Evolutionary conservation across 2,329 filamentous ascomycete species (phyloP).

Genomic region (Meredithiella fracta): DNA sequence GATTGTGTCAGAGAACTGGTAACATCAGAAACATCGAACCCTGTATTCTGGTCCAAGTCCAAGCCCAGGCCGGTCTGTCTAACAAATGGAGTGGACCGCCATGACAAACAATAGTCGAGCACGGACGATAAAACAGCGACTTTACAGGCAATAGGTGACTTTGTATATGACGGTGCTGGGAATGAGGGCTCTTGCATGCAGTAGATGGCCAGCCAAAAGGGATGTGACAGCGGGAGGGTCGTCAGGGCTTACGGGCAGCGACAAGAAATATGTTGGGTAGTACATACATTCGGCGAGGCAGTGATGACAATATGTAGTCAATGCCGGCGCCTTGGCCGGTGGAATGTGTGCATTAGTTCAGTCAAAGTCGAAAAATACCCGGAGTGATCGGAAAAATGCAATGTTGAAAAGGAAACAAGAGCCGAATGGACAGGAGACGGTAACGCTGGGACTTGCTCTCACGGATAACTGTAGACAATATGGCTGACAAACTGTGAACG

Average conservation of each 20-base stretch:
- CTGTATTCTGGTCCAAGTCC: constrained; percentile 2
- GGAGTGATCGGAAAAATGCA: not conserved
- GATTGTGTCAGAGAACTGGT: constrained; percentile 7
- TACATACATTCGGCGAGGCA: not conserved
- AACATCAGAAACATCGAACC: constrained; percentile 1
- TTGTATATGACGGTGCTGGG: not conserved
- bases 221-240: not conserved
- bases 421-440: not conserved
- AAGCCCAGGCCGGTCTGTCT: constrained; percentile 3
- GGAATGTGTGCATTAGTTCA: not conserved
- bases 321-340: too few species aligned
- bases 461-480: not conserved
- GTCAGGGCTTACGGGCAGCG: not conserved
- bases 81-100: not conserved
- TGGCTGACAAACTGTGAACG: not conserved
- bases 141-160: not conserved
- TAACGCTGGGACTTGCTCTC: not conserved
- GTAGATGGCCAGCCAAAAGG: not conserved
- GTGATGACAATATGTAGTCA: not conserved
- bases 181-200: not conserved
- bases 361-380: not conserved
- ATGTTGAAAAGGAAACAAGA: not conserved
- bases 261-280: not conserved
- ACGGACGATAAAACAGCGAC: not conserved
- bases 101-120: constrained; percentile 4